A percentile compares a stretch with the other conserved stretches of the same genome.
Evolutionary conservation across 208 protist genomes (phyloP).

Genomic region (Balamuthia mandrillaris): DNA sequence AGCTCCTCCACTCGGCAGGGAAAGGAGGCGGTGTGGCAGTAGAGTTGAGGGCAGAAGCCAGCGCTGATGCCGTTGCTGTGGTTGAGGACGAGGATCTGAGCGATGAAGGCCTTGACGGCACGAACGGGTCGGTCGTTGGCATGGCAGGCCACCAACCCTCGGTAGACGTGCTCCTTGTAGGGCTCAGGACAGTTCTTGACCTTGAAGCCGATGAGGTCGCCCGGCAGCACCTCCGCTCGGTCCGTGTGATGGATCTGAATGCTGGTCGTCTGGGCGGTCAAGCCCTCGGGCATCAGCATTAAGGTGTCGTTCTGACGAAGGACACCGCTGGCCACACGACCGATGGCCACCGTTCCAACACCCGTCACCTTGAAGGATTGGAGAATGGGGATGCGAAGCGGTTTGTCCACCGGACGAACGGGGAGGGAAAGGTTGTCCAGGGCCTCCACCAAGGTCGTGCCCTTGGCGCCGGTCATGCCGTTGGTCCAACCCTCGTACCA

Average conservation of each 20-base stretch:
- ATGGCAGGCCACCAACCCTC: slow-evolving; percentile 71
- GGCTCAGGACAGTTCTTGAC: slow-evolving; percentile 79
- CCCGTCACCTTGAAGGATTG: slow-evolving; percentile 95
- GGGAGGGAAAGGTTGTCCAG: slow-evolving; percentile 80
- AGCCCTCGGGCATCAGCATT: slow-evolving; percentile 69
- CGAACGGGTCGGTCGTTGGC: slow-evolving; percentile 59
- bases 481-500: slow-evolving; percentile 79
- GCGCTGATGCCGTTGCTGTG: slow-evolving; percentile 83
- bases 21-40: slow-evolving; percentile 90
- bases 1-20: slow-evolving; percentile 85
- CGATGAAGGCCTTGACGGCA: slow-evolving; percentile 73
- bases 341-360: slow-evolving; percentile 93
- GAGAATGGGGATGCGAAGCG: slow-evolving; percentile 88
- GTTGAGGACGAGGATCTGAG: slow-evolving; percentile 88
- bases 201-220: slow-evolving; percentile 82
- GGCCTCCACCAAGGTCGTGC: slow-evolving; percentile 84
- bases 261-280: slow-evolving; percentile 69
- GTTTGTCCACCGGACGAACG: slow-evolving; percentile 86
- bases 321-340: slow-evolving; percentile 80
- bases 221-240: slow-evolving; percentile 53
- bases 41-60: slow-evolving; percentile 85
- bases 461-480: slow-evolving; percentile 5
- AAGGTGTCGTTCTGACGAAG: slow-evolving; percentile 65
- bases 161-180: slow-evolving; percentile 83
- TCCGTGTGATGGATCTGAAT: slow-evolving; percentile 79